Percentiles rank a stretch among this genome's conserved stretches.
Conservation (phyloP, 257 asterid species). For the Buddleja alternifolia region DNA sequence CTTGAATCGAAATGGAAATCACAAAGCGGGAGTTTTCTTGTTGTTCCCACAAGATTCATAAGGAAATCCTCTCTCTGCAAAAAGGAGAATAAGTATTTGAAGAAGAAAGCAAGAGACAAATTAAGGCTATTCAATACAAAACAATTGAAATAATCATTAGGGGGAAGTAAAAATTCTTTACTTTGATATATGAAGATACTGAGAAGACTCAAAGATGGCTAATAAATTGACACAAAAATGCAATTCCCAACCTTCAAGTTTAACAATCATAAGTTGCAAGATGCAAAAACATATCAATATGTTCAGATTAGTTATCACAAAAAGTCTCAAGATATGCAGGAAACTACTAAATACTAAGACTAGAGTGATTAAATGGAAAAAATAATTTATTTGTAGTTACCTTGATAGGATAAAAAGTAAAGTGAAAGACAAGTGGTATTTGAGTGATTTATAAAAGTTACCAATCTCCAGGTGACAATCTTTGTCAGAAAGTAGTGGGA, state of each 20-base stretch:
- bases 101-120: conserved; percentile 27
- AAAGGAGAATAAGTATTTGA: conserved; percentile 25
- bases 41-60: conserved; percentile 60
- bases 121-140: background rate
- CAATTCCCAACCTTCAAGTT: conserved; percentile 1
- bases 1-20: conserved; percentile 52
- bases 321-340: background rate
- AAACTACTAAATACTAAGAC: conserved; percentile 22
- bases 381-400: conserved; percentile 10
- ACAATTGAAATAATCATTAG: background rate
- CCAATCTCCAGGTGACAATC: conserved; percentile 37
- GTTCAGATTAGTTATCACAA: conserved; percentile 10
- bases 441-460: conserved; percentile 24
- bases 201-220: conserved; percentile 16
- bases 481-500: conserved; percentile 32
- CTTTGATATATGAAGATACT: conserved; percentile 41
- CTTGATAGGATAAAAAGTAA: conserved; percentile 34
- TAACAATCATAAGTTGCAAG: background rate
- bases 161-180: conserved; percentile 39
- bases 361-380: background rate
- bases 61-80: conserved; percentile 32
- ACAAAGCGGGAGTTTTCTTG: conserved; percentile 36
- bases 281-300: background rate
- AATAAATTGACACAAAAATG: background rate
- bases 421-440: conserved; percentile 28